Conservation (phyloP, 495 filamentous ascomycete species). For the Hypoxylon rickii region DNA sequence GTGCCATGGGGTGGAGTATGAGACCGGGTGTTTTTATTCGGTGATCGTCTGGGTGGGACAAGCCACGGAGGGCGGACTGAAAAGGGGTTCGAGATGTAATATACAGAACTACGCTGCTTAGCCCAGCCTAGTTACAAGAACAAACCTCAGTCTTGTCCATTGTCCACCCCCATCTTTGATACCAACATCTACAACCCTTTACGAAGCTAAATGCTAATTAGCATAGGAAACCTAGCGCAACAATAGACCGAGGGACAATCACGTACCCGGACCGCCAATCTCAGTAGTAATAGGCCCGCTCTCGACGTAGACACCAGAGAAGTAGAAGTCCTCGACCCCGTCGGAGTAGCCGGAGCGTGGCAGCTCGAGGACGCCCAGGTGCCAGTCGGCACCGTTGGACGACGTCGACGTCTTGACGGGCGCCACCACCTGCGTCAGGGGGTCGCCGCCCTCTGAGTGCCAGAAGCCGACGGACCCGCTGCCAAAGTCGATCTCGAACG, state of each 20-base stretch:
- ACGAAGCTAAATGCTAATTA: too few relatives aligned
- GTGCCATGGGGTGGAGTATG: too few relatives aligned
- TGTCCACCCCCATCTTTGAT: background rate
- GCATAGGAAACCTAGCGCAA: too few relatives aligned
- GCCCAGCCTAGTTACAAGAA: background rate
- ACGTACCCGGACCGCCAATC: constrained; percentile 53
- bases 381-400: constrained; percentile 75
- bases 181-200: too few relatives aligned
- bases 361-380: constrained; percentile 71
- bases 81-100: too few relatives aligned
- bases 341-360: constrained; percentile 59
- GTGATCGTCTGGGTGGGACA: too few relatives aligned
- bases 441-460: constrained; percentile 64
- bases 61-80: too few relatives aligned
- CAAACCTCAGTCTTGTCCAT: background rate
- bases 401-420: constrained; percentile 62
- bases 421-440: constrained; percentile 60
- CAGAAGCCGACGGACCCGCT: constrained; percentile 67
- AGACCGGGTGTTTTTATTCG: too few relatives aligned
- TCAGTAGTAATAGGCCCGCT: constrained; percentile 62
- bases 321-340: constrained; percentile 68
- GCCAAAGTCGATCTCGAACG: constrained; percentile 67
- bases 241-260: background rate
- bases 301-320: constrained; percentile 74
- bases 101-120: background rate